phyloP scores from a whole-genome alignment of 176 grass and related monocot species.

The Thinopyrum elongatum region DNA sequence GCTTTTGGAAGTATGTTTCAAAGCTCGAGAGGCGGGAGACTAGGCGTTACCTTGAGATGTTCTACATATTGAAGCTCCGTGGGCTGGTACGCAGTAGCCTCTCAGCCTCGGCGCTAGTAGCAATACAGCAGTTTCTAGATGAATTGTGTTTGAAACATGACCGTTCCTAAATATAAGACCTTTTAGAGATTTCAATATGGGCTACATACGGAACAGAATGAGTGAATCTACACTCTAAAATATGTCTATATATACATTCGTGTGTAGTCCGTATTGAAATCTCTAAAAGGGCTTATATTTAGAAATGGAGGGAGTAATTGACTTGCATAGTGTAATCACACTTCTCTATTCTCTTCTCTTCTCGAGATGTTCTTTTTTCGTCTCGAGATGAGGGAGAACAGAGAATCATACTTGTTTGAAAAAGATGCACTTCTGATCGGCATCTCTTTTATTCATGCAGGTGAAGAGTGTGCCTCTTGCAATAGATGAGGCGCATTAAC shows the following conservation, averaged over 20 bases:
- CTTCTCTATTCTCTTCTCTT: background rate
- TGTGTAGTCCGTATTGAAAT: too few relatives aligned
- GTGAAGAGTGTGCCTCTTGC: slow-evolving; percentile 78
- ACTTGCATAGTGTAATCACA: background rate
- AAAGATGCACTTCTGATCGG: slow-evolving; percentile 4
- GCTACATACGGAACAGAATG: too few relatives aligned
- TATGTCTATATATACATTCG: too few relatives aligned
- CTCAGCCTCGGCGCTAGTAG: background rate
- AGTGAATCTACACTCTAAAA: too few relatives aligned
- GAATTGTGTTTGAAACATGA: slow-evolving; percentile 3
- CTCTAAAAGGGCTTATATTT: too few relatives aligned
- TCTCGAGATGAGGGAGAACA: too few relatives aligned
- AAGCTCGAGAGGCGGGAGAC: slow-evolving; percentile 94
- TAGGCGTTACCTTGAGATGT: slow-evolving; percentile 89
- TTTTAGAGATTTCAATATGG: too few relatives aligned
- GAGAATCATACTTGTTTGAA: too few relatives aligned
- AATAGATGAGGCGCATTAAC: slow-evolving; percentile 46
- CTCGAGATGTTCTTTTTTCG: too few relatives aligned
- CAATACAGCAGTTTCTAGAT: background rate
- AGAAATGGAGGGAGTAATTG: too few relatives aligned
- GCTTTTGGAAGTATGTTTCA: slow-evolving; percentile 93
- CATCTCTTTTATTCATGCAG: slow-evolving; percentile 26
- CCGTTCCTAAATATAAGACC: too few relatives aligned
- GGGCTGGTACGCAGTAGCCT: slow-evolving; percentile 59
- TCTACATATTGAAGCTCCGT: slow-evolving; percentile 85